A percentile compares a stretch with the other conserved stretches of the same genome.
Evolutionary conservation across 139 green algal genomes (phyloP).

Genomic region (Coccomyxa sp.): DNA sequence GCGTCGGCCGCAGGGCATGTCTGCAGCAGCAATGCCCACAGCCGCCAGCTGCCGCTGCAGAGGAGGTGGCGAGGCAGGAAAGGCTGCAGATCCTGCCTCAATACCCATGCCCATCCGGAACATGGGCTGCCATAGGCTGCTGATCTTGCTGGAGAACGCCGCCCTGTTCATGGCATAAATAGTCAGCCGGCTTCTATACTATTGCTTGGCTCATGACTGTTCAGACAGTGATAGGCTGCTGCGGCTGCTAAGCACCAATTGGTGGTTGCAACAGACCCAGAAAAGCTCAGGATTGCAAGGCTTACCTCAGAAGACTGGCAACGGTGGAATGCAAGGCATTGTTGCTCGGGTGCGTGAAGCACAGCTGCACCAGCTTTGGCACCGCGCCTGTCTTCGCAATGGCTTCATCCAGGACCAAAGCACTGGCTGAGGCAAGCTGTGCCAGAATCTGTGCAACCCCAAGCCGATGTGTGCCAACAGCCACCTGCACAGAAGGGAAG

Average conservation of each 20-base stretch:
- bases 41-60: not conserved
- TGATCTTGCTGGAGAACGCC: not conserved
- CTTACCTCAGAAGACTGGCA: slow-evolving; percentile 1
- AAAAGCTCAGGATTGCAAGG: not conserved
- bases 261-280: not conserved
- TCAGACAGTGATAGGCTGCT: no score
- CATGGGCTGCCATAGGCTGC: not conserved
- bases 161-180: not conserved
- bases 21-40: not conserved
- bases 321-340: slow-evolving; percentile 1
- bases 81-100: not conserved
- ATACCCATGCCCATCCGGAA: not conserved
- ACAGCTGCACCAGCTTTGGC: not conserved
- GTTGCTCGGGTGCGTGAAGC: not conserved
- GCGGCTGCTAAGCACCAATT: not conserved
- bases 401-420: not conserved
- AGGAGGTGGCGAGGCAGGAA: not conserved
- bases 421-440: not conserved
- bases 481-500: slow-evolving; percentile 12
- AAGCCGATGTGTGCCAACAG: slow-evolving; percentile 4
- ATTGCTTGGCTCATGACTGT: no score
- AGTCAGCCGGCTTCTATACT: no score
- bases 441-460: not conserved
- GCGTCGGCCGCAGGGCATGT: not conserved
- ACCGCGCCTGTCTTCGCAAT: not conserved